Evolutionary conservation across 169 alveolate genomes (phyloP), one percentile per base, ranked within the genome.

Genomic region (Eimeria acervulina): DNA sequence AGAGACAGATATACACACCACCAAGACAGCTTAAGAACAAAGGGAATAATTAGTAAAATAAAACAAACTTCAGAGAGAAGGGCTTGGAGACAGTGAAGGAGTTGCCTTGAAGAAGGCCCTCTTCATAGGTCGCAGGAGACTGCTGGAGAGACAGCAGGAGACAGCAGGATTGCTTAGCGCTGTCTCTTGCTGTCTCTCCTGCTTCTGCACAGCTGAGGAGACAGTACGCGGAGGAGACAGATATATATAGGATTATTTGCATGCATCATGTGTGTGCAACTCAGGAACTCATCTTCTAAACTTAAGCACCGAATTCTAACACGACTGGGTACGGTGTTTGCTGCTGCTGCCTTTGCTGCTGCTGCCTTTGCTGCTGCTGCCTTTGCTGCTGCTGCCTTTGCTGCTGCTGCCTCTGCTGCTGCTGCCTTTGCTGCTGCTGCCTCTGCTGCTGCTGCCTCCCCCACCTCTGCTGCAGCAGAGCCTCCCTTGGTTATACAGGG

Each of bases 281-380:
- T 38, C 95, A 93, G 96, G 96, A 93, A 89, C 6, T 93, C 96
- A 17, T 81, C 93, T 4, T 70, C 91, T 61, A 93, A 93, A 47
- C 93, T 93, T n/a, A 93, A 93, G 28, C 93, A 80, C 78, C 93
- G 88, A 17, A 84, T 93, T 10, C 78, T 93, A 36, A 47, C 90
- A 23, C 26, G 88, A 13, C 93, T 93, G 2, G 96, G 96, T 93
- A 40, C 28, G 92, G n/a, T 72, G 10, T 72, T 33, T 72, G 83
- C 83, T 72, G 83, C 63, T 72, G 47, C 36, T 78, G 4, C 15
- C 19, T 76, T 23, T 19, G n/a, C n/a, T 36, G 66, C 38, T 7
- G 89, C 63, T 78, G 63, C 40, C 6, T 10, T 19, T 38, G 87
- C 87, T 44, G n/a, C 40, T 21, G 66, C 89, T 44, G 42, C 8